Evolutionary conservation across 2,329 filamentous ascomycete species (phyloP).

Genomic region (Chaetomiaceae sp.): DNA sequence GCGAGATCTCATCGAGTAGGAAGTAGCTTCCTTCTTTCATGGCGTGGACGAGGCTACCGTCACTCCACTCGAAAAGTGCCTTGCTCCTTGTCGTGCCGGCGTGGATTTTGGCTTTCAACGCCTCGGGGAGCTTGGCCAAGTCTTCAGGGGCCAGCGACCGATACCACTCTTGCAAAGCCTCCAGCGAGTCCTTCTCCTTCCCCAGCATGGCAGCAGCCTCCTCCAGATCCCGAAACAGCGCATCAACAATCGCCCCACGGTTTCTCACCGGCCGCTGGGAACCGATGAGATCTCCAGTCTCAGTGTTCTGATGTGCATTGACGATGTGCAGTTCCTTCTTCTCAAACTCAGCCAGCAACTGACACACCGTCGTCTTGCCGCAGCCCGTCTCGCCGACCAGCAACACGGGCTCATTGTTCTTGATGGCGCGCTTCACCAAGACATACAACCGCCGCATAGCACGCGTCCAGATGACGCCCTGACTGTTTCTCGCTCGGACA

Average conservation of each 20-base stretch:
- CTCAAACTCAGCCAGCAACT: constrained; percentile 80
- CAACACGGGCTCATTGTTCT: constrained; percentile 88
- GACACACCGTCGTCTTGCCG: constrained; percentile 95
- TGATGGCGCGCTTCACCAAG: constrained; percentile 78
- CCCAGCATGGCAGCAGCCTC: constrained; percentile 41
- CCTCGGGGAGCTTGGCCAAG: constrained; percentile 43
- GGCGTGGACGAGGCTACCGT: constrained; percentile 87
- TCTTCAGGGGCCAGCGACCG: constrained; percentile 45
- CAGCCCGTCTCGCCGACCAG: constrained; percentile 96
- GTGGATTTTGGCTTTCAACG: constrained; percentile 44
- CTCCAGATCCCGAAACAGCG: constrained; percentile 59
- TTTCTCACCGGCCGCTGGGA: constrained; percentile 91
- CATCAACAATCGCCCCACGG: constrained; percentile 64
- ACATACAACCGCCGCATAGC: constrained; percentile 91
- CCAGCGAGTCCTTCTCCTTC: constrained; percentile 40
- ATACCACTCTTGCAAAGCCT: constrained; percentile 57
- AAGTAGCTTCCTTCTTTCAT: constrained; percentile 91
- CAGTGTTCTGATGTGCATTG: constrained; percentile 97
- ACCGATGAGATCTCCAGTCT: constrained; percentile 95
- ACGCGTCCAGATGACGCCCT: constrained; percentile 85
- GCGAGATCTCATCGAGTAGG: constrained; percentile 92
- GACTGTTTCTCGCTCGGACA: constrained; percentile 45
- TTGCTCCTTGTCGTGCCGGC: constrained; percentile 61
- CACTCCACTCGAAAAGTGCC: constrained; percentile 92
- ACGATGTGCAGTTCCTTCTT: constrained; percentile 76